A percentile compares a stretch with the other conserved stretches of the same genome.
These are phyloP conservation scores for Taphrina communis DNA, from an alignment of 1,139 yeast genomes.

Conservation along the genomic window DNA sequence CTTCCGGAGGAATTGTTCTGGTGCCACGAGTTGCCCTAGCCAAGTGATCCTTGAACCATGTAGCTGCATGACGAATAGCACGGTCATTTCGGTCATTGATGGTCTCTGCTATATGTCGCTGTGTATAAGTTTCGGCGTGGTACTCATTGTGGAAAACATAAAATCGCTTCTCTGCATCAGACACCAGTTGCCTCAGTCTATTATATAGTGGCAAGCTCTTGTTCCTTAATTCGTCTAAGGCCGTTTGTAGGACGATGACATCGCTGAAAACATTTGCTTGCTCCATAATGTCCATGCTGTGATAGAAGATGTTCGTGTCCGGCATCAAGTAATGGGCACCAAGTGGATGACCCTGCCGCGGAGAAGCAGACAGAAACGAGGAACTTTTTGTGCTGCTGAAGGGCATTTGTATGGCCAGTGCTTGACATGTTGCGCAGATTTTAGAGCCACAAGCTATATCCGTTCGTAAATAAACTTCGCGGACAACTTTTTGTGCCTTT, in stretches of 20 bases:
- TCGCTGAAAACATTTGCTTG: slow-evolving; percentile 78
- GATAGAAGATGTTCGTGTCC: slow-evolving; percentile 87
- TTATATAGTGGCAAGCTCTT: slow-evolving; percentile 86
- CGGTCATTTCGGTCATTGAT: slow-evolving; percentile 92
- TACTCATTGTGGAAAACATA: slow-evolving; percentile 94
- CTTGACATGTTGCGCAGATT: slow-evolving; percentile 66
- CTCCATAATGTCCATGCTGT: slow-evolving; percentile 84
- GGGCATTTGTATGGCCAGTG: slow-evolving; percentile 54
- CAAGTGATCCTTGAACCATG: slow-evolving; percentile 76
- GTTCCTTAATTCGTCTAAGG: slow-evolving; percentile 88
- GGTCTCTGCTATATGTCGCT: slow-evolving; percentile 68
- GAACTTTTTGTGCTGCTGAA: slow-evolving; percentile 49
- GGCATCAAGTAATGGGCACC: slow-evolving; percentile 78
- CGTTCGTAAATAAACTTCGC: slow-evolving; percentile 89
- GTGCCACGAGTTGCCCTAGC: slow-evolving; percentile 48
- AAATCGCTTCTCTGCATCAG: slow-evolving; percentile 77
- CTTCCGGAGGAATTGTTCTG: slow-evolving; percentile 56
- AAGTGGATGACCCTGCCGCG: slow-evolving; percentile 61
- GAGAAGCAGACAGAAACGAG: slow-evolving; percentile 56
- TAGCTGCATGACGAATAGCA: slow-evolving; percentile 76
- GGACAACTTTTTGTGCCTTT: slow-evolving; percentile 58
- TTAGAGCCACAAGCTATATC: slow-evolving; percentile 91
- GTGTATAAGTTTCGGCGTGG: slow-evolving; percentile 69
- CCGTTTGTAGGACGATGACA: slow-evolving; percentile 92
- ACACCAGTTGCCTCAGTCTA: slow-evolving; percentile 76